Evolutionary conservation across 805 yeast species (phyloP).

Genomic region (Scheffersomyces stipitis): DNA sequence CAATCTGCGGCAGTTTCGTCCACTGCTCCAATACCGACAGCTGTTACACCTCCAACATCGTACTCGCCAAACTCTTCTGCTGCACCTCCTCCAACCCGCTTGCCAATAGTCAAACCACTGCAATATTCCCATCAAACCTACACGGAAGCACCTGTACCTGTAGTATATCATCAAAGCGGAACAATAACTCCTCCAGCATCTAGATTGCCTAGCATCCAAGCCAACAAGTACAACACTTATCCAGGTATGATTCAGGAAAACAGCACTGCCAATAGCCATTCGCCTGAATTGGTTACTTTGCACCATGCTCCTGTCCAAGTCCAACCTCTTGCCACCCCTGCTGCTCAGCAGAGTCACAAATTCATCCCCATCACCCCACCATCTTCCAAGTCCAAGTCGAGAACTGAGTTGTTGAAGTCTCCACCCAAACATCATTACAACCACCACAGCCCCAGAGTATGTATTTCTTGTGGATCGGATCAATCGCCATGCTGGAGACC

Average conservation of each 20-base stretch:
- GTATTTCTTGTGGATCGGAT: constrained; percentile 87
- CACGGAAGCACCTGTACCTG: not conserved
- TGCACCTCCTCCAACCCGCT: not conserved
- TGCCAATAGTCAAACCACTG: not conserved
- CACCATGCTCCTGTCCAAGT: constrained; percentile 1
- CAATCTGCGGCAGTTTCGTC: not conserved
- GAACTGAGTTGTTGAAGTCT: constrained; percentile 31
- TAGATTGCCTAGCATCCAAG: constrained; percentile 3
- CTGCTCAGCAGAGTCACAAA: constrained; percentile 12
- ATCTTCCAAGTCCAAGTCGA: constrained; percentile 28
- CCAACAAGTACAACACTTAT: constrained; percentile 1
- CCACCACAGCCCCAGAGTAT: constrained; percentile 48
- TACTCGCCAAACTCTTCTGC: constrained; percentile 1
- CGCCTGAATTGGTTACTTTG: not conserved
- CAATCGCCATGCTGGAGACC: constrained; percentile 99
- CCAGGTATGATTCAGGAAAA: not conserved
- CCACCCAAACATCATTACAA: constrained; percentile 26
- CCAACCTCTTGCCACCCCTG: constrained; percentile 1
- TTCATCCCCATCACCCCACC: constrained; percentile 46
- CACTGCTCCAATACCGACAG: not conserved
- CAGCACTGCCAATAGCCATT: not conserved
- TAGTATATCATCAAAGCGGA: not conserved
- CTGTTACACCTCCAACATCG: constrained; percentile 1
- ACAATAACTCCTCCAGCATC: constrained; percentile 2
- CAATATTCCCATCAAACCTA: not conserved